A percentile compares a stretch with the other conserved stretches of the same genome.
phyloP scores from a whole-genome alignment of 2,329 filamentous ascomycete species.

The Lasiodiplodia theobromae region DNA sequence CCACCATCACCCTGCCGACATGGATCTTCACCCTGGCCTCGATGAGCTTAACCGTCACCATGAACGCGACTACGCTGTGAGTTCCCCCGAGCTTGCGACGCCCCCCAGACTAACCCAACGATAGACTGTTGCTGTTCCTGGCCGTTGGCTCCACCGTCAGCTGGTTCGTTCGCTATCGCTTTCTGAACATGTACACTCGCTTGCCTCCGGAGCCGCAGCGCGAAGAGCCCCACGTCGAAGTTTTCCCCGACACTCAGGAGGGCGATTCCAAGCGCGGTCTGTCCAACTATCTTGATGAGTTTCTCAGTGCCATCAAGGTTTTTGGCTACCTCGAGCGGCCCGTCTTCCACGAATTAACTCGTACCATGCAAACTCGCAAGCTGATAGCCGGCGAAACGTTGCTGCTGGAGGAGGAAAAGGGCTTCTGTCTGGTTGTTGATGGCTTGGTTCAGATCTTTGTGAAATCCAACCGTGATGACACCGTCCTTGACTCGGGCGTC shows the following conservation, averaged over 20 bases:
- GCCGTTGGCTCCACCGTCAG: slow-evolving; percentile 82
- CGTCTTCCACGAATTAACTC: slow-evolving; percentile 95
- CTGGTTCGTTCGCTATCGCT: slow-evolving; percentile 94
- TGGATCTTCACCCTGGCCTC: slow-evolving; percentile 90
- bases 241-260: slow-evolving; percentile 93
- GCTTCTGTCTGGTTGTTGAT: slow-evolving; percentile 96
- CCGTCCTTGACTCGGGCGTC: slow-evolving; percentile 33
- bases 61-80: slow-evolving; percentile 97
- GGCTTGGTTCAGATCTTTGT: slow-evolving; percentile 97
- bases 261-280: slow-evolving; percentile 88
- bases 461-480: slow-evolving; percentile 74
- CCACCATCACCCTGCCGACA: slow-evolving; percentile 87
- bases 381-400: slow-evolving; percentile 95
- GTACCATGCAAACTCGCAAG: slow-evolving; percentile 98
- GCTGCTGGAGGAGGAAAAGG: slow-evolving; percentile 95
- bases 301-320: slow-evolving; percentile 97
- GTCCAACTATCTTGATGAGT: slow-evolving; percentile 97
- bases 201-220: slow-evolving; percentile 93
- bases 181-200: slow-evolving; percentile 95
- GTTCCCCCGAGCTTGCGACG: slow-evolving; percentile 37
- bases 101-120: slow-evolving; percentile 53
- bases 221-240: slow-evolving; percentile 92
- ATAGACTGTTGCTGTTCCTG: slow-evolving; percentile 68
- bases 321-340: slow-evolving; percentile 96
- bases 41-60: slow-evolving; percentile 92